phyloP scores from a whole-genome alignment of 768 basidiomycete species.

The Leccinum imitatum region DNA sequence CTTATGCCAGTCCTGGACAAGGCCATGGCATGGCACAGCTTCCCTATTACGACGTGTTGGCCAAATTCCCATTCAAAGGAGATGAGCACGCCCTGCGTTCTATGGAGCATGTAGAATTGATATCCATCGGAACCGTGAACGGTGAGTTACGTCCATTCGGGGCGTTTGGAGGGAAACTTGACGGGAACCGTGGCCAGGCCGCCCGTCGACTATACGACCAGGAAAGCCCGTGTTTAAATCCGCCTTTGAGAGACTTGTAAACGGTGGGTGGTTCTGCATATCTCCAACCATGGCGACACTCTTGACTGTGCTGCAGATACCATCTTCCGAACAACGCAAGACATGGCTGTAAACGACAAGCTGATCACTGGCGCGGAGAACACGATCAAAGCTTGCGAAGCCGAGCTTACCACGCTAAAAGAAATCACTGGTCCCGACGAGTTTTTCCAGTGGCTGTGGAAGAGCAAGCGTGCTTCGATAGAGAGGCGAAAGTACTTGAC shows the following conservation, averaged over 20 bases:
- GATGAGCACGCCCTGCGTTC: slow-evolving; percentile 76
- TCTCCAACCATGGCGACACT: not conserved
- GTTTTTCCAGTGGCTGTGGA: slow-evolving; percentile 41
- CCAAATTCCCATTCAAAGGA: slow-evolving; percentile 90
- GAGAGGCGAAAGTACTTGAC: slow-evolving; percentile 66
- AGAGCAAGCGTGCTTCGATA: slow-evolving; percentile 48
- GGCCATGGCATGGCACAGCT: slow-evolving; percentile 46
- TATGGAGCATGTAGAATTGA: slow-evolving; percentile 89
- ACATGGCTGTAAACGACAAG: slow-evolving; percentile 77
- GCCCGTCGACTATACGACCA: slow-evolving; percentile 80
- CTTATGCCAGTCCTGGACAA: slow-evolving; percentile 16
- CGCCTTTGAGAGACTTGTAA: slow-evolving; percentile 79
- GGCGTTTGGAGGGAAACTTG: no score
- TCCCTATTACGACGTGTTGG: slow-evolving; percentile 77
- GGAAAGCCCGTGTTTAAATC: slow-evolving; percentile 89
- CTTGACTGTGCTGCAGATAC: slow-evolving; percentile 47
- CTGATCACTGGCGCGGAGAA: slow-evolving; percentile 56
- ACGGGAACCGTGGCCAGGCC: slow-evolving; percentile 47
- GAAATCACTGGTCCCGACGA: slow-evolving; percentile 56
- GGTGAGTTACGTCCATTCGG: slow-evolving; percentile 40
- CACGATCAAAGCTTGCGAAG: slow-evolving; percentile 70
- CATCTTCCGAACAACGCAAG: slow-evolving; percentile 78
- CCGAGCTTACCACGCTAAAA: slow-evolving; percentile 67
- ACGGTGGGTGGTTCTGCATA: slow-evolving; percentile 47
- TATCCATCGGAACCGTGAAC: slow-evolving; percentile 73